Percentiles rank a stretch among this genome's conserved stretches.
These are phyloP conservation scores for Paracoccidioides brasiliensis DNA, from an alignment of 2,329 filamentous ascomycete genomes.

Conservation along the genomic window DNA sequence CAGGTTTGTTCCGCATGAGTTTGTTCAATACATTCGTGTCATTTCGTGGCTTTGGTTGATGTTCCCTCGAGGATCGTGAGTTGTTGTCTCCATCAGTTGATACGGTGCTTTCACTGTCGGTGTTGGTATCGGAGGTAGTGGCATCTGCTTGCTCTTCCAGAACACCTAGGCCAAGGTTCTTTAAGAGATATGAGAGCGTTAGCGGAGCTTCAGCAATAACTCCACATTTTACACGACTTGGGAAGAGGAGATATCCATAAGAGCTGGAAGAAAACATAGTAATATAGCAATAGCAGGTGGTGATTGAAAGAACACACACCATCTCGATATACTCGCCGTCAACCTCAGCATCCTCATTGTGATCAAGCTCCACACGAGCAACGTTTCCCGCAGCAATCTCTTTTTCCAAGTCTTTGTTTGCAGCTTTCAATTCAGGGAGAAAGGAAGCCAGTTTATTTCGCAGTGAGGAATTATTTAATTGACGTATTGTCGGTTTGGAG, in stretches of 20 bases:
- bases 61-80: neutral
- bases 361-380: conserved; percentile 7
- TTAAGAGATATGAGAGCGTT: conserved; percentile 1
- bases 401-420: conserved; percentile 30
- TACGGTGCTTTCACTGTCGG: conserved; percentile 5
- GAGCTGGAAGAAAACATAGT: neutral
- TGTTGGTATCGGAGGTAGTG: conserved; percentile 8
- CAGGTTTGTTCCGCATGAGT: conserved; percentile 25
- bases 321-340: conserved; percentile 13
- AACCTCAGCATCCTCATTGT: neutral
- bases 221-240: neutral
- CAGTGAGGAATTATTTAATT: conserved; percentile 19
- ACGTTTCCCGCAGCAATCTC: conserved; percentile 23
- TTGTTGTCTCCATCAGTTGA: conserved; percentile 6
- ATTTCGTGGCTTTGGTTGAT: neutral
- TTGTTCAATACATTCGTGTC: conserved; percentile 23
- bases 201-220: neutral
- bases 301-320: conserved; percentile 4
- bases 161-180: conserved; percentile 35
- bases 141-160: conserved; percentile 27
- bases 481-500: conserved; percentile 23
- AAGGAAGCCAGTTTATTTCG: conserved; percentile 28
- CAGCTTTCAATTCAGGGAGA: conserved; percentile 30
- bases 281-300: neutral
- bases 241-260: neutral